phyloP scores from a whole-genome alignment of 2,329 filamentous ascomycete genomes.

The Acephala macrosclerotiorum region DNA sequence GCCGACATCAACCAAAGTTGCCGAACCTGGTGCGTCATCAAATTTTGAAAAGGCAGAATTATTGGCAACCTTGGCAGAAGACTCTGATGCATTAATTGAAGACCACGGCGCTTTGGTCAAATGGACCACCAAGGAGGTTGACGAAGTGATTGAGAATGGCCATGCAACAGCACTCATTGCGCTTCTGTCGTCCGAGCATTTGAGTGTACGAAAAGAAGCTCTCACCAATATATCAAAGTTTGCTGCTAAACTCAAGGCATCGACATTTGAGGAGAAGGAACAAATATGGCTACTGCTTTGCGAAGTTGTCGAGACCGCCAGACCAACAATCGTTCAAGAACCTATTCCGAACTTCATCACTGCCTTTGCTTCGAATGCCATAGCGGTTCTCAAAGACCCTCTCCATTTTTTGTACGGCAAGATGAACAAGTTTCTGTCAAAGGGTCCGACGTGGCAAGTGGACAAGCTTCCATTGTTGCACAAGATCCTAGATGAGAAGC shows the following conservation, averaged over 20 bases:
- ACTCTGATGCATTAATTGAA: conserved; percentile 33
- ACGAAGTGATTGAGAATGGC: conserved; percentile 81
- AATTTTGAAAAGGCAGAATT: conserved; percentile 30
- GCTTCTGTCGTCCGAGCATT: conserved; percentile 77
- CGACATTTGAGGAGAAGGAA: conserved; percentile 76
- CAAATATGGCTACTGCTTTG: conserved; percentile 82
- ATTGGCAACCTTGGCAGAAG: conserved; percentile 26
- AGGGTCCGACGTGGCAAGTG: conserved; percentile 77
- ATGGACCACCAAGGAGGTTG: conserved; percentile 80
- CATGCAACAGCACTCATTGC: conserved; percentile 73
- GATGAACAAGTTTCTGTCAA: conserved; percentile 83
- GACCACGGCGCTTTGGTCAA: conserved; percentile 61
- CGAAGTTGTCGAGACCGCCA: conserved; percentile 80
- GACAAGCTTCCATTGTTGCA: conserved; percentile 76
- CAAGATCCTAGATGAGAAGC: conserved; percentile 67
- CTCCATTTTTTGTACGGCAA: conserved; percentile 86
- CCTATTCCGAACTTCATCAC: conserved; percentile 77
- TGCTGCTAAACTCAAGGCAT: conserved; percentile 68
- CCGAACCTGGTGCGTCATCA: conserved; percentile 14
- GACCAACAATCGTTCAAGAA: conserved; percentile 57
- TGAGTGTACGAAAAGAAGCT: conserved; percentile 81
- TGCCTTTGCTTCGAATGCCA: conserved; percentile 75
- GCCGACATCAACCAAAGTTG: neutral
- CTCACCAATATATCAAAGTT: conserved; percentile 73
- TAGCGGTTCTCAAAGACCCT: conserved; percentile 77